phyloP scores from a whole-genome alignment of 2,329 filamentous ascomycete genomes.

The Ophiocordyceps unilateralis region DNA sequence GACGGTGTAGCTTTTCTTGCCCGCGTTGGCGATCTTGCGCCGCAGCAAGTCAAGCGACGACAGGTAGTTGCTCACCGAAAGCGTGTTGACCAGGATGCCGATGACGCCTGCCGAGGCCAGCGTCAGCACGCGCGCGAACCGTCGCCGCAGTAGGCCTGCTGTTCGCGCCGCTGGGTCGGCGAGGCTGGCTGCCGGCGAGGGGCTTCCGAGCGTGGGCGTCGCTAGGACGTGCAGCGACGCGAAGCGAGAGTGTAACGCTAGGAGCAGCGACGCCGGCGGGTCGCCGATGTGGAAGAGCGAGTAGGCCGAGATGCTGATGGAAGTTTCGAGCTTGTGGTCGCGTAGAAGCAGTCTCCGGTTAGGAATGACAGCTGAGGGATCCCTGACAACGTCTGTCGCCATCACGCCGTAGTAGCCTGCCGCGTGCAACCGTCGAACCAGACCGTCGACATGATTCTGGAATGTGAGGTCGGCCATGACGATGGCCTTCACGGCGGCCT shows the following conservation, averaged over 20 bases:
- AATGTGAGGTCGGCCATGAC: constrained; percentile 86
- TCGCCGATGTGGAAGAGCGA: constrained; percentile 73
- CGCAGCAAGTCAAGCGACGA: constrained; percentile 60
- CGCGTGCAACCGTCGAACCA: constrained; percentile 36
- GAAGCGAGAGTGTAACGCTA: constrained; percentile 74
- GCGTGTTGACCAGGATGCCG: constrained; percentile 88
- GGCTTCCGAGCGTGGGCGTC: constrained; percentile 28
- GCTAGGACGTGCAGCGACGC: constrained; percentile 63
- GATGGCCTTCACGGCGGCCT: constrained; percentile 36
- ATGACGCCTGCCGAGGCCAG: constrained; percentile 71
- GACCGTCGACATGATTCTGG: constrained; percentile 48
- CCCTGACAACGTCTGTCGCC: constrained; percentile 54
- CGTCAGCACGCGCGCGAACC: constrained; percentile 72
- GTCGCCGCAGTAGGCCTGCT: constrained; percentile 50
- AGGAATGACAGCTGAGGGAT: constrained; percentile 66
- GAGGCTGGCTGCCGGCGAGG: constrained; percentile 26
- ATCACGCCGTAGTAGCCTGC: constrained; percentile 55
- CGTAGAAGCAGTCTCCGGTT: constrained; percentile 43
- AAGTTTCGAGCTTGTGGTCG: background rate
- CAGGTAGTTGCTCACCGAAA: constrained; percentile 83
- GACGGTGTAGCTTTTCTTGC: constrained; percentile 91
- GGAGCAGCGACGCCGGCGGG: constrained; percentile 64
- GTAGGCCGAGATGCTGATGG: constrained; percentile 26
- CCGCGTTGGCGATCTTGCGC: constrained; percentile 53
- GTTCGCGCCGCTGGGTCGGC: constrained; percentile 26